phyloP scores from a whole-genome alignment of 768 basidiomycete species.

The Pisolithus orientalis region DNA sequence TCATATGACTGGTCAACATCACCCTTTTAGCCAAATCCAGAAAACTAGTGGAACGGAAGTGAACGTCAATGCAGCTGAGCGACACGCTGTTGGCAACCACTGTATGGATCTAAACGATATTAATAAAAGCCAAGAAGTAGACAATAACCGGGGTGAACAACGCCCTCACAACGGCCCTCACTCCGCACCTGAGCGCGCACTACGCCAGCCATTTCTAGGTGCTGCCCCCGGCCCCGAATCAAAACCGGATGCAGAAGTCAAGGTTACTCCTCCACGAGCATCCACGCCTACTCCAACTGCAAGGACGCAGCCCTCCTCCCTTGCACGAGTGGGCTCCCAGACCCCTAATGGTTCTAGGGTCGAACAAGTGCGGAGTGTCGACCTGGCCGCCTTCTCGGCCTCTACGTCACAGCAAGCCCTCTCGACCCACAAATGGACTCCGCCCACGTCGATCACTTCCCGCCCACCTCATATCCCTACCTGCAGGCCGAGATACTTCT shows the following conservation, averaged over 20 bases:
- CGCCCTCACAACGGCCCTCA: too few relatives aligned
- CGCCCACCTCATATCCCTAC: slow-evolving; percentile 1
- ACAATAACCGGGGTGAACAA: too few relatives aligned
- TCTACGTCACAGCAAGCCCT: slow-evolving; percentile 8
- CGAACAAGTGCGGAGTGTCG: slow-evolving; percentile 15
- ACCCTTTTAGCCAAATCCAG: slow-evolving; percentile 8
- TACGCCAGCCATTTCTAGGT: too few relatives aligned
- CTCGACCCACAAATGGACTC: background rate
- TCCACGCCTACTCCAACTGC: background rate
- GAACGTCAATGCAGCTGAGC: background rate
- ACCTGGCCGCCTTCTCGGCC: slow-evolving; percentile 14
- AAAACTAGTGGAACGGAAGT: background rate
- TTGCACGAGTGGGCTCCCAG: slow-evolving; percentile 12
- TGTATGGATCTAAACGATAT: too few relatives aligned
- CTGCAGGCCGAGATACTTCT: background rate
- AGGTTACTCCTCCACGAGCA: slow-evolving; percentile 11
- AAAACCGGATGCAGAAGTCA: too few relatives aligned
- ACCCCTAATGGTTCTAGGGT: slow-evolving; percentile 3
- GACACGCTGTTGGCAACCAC: background rate
- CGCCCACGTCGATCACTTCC: slow-evolving; percentile 17
- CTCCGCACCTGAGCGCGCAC: too few relatives aligned
- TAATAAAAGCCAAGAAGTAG: too few relatives aligned
- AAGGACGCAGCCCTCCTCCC: slow-evolving; percentile 5
- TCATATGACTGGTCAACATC: background rate
- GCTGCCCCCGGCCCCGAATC: too few relatives aligned